These are phyloP conservation scores for Eutrema japonicum DNA, from an alignment of 345 rosid species.

Conservation along the genomic window DNA sequence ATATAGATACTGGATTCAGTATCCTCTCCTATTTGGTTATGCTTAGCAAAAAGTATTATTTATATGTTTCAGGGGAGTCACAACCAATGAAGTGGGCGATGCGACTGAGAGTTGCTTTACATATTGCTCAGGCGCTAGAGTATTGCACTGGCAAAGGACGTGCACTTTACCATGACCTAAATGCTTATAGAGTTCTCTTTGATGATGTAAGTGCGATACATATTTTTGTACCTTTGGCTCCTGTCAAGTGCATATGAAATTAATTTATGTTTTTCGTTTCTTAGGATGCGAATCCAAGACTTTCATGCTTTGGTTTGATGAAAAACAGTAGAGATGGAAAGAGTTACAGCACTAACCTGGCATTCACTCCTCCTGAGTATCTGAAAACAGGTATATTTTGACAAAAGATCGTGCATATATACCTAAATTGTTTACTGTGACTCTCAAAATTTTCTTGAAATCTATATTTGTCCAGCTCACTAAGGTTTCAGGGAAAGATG, in stretches of 20 bases:
- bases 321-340: constrained; percentile 92
- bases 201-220: constrained; percentile 57
- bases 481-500: background rate
- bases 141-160: constrained; percentile 83
- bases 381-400: constrained; percentile 66
- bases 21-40: background rate
- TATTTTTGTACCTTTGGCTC: background rate
- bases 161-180: constrained; percentile 84
- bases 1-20: background rate
- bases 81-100: constrained; percentile 95
- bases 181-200: constrained; percentile 86
- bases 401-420: background rate
- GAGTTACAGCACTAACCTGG: constrained; percentile 92
- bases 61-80: constrained; percentile 68
- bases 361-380: constrained; percentile 94
- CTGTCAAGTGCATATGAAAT: constrained; percentile 13
- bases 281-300: constrained; percentile 85
- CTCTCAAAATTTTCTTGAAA: background rate
- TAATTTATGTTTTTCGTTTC: constrained; percentile 20
- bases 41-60: background rate
- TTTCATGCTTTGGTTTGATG: constrained; percentile 89
- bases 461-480: background rate
- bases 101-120: constrained; percentile 81
- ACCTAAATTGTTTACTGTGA: background rate
- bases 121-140: constrained; percentile 86